Conservation (phyloP, 23 red algal genomes). For the Chondrus crispus region DNA sequence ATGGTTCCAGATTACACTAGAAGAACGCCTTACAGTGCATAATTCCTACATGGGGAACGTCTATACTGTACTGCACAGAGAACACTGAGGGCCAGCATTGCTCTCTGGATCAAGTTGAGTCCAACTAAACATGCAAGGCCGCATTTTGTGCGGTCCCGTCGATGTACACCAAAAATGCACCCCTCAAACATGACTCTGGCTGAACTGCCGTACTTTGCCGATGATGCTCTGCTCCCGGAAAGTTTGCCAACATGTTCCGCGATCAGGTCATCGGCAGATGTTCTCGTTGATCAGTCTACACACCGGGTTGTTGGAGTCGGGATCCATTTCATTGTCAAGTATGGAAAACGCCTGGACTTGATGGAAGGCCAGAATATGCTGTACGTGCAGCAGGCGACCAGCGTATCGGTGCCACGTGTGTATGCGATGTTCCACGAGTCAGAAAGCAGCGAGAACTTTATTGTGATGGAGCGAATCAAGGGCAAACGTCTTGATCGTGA, state of each 20-base stretch:
- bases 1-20: too few species aligned
- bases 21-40: too few species aligned
- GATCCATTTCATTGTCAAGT: background rate
- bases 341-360: background rate
- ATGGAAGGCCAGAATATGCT: background rate
- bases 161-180: background rate
- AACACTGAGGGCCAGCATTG: too few species aligned
- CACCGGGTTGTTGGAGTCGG: background rate
- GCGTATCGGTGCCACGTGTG: background rate
- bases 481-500: background rate
- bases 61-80: too few species aligned
- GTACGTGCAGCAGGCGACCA: background rate
- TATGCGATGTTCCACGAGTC: background rate
- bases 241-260: background rate
- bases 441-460: background rate
- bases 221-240: background rate
- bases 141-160: background rate
- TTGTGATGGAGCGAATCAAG: background rate
- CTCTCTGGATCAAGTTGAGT: background rate
- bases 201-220: background rate
- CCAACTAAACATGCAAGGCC: background rate
- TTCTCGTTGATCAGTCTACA: background rate
- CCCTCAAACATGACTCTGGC: background rate
- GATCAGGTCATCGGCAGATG: background rate
- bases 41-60: too few species aligned